Base-by-base conservation (phyloP, 441 rosid species). In the Pelargonium cotyledonis region DNA sequence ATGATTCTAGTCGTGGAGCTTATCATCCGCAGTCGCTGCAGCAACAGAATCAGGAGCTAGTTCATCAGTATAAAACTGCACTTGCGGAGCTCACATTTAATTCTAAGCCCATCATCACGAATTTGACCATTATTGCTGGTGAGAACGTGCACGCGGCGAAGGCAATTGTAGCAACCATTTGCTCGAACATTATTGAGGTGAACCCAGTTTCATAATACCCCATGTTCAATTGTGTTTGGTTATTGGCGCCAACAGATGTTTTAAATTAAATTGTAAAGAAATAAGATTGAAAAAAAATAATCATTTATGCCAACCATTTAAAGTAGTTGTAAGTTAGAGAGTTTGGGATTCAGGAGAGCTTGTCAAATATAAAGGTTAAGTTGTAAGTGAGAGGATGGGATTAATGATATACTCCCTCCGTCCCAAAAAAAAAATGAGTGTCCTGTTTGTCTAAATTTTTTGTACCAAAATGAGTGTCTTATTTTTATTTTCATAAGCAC, bases 171-270 rank as follows among this genome's bases (percentile, higher is more conserved):
- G 74, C 88, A 67, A 83, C 90, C 23, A 80, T 95, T 82, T 92
- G 97, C 91, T 65, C 84, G 55, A 84, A 95, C 74, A 95, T 91
- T 84, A 73, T 91, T 73, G 99, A 95, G 99, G 99, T 91, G 97
- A 47, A 47, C 75, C 76, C 77, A 84, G 83, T 77, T 81, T 80
- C 66, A 65, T 65, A 72, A 73, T 68, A 21, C n/a, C 31, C 31
- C 3, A 29, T 73, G 69, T 72, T 70, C 70, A 70, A 68, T 70
- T 68, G 66, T 67, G 72, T 77, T 65, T 44, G 49, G 49, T 12
- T 47, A 47, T 47, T 47, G 55, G 55, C 55, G 55, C 16, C 55
- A 47, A 47, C 14, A 29, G 12, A 47, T 10, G 14, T 9, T 47
- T 47, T 12, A 10, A 4, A 47, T 47, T 47, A n/a, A 47, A 47